Evolutionary conservation across 129 eudicot species (phyloP), one percentile per base, ranked within the genome.

Genomic region (Centaurea solstitialis): DNA sequence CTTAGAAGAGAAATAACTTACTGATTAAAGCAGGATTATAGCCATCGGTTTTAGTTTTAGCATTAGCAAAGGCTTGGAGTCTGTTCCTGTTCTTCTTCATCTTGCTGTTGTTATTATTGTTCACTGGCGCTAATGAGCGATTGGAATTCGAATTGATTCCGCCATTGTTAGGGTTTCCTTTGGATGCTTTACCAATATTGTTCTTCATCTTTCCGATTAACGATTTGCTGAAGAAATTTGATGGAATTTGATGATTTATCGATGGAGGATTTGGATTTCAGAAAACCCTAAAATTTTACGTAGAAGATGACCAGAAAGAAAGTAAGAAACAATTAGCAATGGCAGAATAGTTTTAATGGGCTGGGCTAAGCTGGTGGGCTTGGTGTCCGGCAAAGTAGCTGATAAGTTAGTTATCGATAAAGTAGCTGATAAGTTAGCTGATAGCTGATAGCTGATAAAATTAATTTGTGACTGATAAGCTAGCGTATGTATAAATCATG

Each of bases 11-110:
- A n/a, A n/a, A n/a, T n/a, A 45, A 72, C 79, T 12, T 93, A 93
- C 97, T 93, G 75, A 93, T 85, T 33, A 91, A 8, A 47, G 93
- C 86, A 53, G 97, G 98, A 64, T 93, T 93, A 77, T 93, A 91
- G 6, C 87, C 82, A 26, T 86, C 87, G 78, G 64, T 86, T 83
- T 80, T 85, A 4, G 97, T 45, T 82, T 91, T 91, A 39, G 94
- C 98, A 75, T 91, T 93, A 12, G 97, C 97, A 69, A 93, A 93
- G 6, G 93, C 88, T 84, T 89, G 88, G n/a, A 93, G 93, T 79
- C 98, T 83, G 73, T 75, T 72, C 86, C 75, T 86, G 76, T 91
- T 89, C 86, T 91, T 89, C 86, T 76, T 85, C 80, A 66, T 83
- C 82, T 70, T 88, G 79, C 13, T 82, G 62, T 74, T 82, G 62